Percentiles rank a stretch among this genome's conserved stretches.
Conservation (phyloP, 306 rosid genomes). For the Quercus ilex region DNA sequence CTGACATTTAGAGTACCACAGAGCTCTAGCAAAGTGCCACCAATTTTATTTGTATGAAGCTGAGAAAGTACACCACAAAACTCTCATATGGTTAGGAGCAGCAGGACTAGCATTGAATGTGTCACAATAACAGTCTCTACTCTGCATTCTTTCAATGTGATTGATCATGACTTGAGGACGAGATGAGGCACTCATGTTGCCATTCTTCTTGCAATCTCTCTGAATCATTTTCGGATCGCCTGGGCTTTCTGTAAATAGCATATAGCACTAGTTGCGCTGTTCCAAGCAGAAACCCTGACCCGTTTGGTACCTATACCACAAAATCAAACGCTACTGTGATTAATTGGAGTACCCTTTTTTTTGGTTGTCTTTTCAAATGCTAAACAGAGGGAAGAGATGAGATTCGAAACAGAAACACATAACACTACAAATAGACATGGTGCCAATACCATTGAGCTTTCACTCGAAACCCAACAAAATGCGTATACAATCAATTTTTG, state of each 20-base stretch:
- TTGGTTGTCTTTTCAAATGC: no score
- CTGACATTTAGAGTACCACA: neutral
- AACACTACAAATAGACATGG: no score
- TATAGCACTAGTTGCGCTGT: slow-evolving; percentile 24
- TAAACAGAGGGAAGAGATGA: no score
- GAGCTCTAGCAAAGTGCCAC: neutral
- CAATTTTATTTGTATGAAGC: neutral
- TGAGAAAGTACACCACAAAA: neutral
- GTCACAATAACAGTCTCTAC: neutral
- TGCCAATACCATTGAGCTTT: no score
- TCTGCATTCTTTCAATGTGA: neutral
- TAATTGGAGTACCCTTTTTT: no score
- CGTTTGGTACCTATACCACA: slow-evolving; percentile 30
- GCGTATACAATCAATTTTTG: no score
- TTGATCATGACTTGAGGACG: neutral
- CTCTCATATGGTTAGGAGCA: neutral
- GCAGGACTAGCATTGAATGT: no score
- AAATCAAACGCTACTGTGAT: neutral
- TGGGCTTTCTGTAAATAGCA: slow-evolving; percentile 19
- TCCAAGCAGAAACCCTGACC: slow-evolving; percentile 33
- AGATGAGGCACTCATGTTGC: slow-evolving; percentile 14
- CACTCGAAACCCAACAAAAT: no score
- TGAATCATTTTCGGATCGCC: neutral
- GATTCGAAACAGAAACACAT: no score
- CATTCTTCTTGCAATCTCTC: slow-evolving; percentile 16